Evolutionary conservation across 345 rosid genomes (phyloP).

Genomic region (Salix viminalis): DNA sequence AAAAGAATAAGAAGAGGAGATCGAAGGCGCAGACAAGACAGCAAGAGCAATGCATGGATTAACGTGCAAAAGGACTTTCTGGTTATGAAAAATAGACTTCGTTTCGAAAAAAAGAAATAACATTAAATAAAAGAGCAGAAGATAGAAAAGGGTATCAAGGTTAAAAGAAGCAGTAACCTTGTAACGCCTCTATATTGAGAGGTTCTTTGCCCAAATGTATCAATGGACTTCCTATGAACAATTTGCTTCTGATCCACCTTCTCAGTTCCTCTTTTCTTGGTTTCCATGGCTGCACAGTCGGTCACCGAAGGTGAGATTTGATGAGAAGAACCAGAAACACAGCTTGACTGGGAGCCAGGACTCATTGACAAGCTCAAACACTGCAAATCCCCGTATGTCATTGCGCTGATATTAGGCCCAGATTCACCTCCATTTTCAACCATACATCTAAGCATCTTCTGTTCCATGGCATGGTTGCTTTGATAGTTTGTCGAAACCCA

Average conservation of each 20-base stretch:
- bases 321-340: constrained; percentile 56
- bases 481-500: constrained; percentile 42
- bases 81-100: too few relatives aligned
- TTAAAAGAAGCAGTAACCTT: constrained; percentile 38
- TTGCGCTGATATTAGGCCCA: constrained; percentile 41
- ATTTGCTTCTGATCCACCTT: constrained; percentile 67
- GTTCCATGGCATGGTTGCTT: constrained; percentile 44
- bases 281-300: constrained; percentile 53
- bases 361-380: constrained; percentile 96
- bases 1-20: background rate
- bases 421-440: constrained; percentile 34
- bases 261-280: constrained; percentile 76
- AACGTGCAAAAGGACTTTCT: background rate
- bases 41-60: background rate
- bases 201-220: constrained; percentile 96
- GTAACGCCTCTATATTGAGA: constrained; percentile 98
- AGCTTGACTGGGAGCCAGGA: constrained; percentile 86
- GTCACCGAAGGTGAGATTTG: constrained; percentile 45
- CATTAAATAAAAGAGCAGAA: background rate
- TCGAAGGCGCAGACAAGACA: background rate
- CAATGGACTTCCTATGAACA: constrained; percentile 89
- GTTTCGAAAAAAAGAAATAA: too few relatives aligned
- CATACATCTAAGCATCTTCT: constrained; percentile 38
- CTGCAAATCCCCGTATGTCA: constrained; percentile 69
- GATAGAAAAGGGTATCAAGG: background rate